Evolutionary conservation across 192 early-diverging fungal genomes (phyloP), one percentile per base, ranked within the genome.

Genomic region (Coemansia furcata): DNA sequence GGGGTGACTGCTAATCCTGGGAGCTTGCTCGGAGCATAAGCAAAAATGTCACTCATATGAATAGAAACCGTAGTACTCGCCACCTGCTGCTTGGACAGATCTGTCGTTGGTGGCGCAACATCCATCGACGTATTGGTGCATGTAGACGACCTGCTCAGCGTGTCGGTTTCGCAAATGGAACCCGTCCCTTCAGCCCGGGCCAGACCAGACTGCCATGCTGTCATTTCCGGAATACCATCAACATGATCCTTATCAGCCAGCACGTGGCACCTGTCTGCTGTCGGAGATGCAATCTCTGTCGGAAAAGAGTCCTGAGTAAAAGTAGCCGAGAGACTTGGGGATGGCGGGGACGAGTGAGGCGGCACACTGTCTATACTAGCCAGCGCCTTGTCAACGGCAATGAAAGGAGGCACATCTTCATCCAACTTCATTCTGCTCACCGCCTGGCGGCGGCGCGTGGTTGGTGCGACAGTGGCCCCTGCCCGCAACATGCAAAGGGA

Each of bases 41-140:
- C 60, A 66, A 72, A 72, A 6, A 72, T 72, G 32, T 66, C 59
- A 49, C 71, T 66, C 71, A 72, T 72, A 36, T 59, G 61, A 32
- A 71, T 71, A n/a, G 40, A 40, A 5, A 71, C n/a, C 11, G 36
- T 47, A 2, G 63, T 50, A 35, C 50, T 14, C 9, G 21, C 32
- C 26, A 32, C 6, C 14, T 23, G 19, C 21, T 50, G 49, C 26
- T 57, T 57, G 5, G 54, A 6, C 54, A 8, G 30, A 2, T 57
- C 54, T 0, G 26, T 55, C 29, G 52, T n/a, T 32, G 2, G 12
- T 30, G 54, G 54, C 29, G 50, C 26, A 54, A 29, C 50, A 30
- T 32, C 29, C 6, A 17, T 35, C 15, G 54, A n/a, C 4, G 54
- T 14, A 17, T 32, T 57, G 17, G 54, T 33, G 15, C 54, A 57